These are phyloP conservation scores for Paramecium sonneborni DNA, from an alignment of 73 alveolate genomes.

Conservation along the genomic window DNA sequence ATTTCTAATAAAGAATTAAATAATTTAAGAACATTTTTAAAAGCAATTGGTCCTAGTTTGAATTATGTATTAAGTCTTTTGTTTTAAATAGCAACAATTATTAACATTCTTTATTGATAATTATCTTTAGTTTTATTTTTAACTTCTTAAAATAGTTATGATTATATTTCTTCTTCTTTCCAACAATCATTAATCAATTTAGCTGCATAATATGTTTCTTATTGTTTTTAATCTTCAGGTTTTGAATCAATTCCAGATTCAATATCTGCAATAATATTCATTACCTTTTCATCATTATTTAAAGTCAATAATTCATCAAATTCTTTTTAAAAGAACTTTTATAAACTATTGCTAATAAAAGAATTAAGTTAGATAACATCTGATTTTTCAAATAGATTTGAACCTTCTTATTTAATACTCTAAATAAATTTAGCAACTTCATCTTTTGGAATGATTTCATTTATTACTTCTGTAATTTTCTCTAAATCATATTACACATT, in stretches of 20 bases:
- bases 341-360: slow-evolving; percentile 33
- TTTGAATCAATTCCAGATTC: not conserved
- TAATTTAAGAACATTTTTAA: not conserved
- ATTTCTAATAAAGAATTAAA: not conserved
- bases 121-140: not conserved
- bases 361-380: not conserved
- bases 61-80: not conserved
- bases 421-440: not conserved
- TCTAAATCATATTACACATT: slow-evolving; percentile 41
- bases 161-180: not conserved
- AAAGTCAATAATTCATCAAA: slow-evolving; percentile 32
- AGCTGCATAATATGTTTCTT: not conserved
- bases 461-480: slow-evolving; percentile 24
- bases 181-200: not conserved
- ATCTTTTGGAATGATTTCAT: slow-evolving; percentile 1
- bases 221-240: not conserved
- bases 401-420: not conserved
- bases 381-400: not conserved
- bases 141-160: not conserved
- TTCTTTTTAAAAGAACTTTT: slow-evolving; percentile 18
- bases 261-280: not conserved
- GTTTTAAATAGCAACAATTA: not conserved
- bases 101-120: not conserved
- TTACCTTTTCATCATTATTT: not conserved
- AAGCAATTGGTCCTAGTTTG: not conserved